Conservation (phyloP, 2,329 filamentous ascomycete species). For the Xylariaceae sp. region DNA sequence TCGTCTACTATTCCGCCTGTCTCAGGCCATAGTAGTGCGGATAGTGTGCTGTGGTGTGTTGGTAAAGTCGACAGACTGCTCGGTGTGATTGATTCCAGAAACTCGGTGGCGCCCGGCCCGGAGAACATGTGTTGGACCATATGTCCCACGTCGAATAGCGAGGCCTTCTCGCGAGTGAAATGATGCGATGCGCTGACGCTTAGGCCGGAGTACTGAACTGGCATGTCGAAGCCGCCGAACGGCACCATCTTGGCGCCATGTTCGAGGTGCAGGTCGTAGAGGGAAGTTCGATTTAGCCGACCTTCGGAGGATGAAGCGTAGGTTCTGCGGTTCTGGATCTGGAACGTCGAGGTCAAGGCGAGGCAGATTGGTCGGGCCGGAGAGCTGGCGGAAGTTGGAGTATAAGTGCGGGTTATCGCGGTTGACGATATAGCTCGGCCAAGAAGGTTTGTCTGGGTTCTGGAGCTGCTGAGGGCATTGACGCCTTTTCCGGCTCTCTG, state of each 20-base stretch:
- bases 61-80: slow-evolving; percentile 64
- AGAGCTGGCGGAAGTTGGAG: not conserved
- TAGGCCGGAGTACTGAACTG: slow-evolving; percentile 78
- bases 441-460: slow-evolving; percentile 1
- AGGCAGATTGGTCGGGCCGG: slow-evolving; percentile 2
- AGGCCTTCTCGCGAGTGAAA: slow-evolving; percentile 84
- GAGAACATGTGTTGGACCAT: slow-evolving; percentile 91
- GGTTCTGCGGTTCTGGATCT: slow-evolving; percentile 10
- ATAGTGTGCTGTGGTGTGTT: slow-evolving; percentile 73
- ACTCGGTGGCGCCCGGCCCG: slow-evolving; percentile 74
- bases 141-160: slow-evolving; percentile 93
- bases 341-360: not conserved
- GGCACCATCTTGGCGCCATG: slow-evolving; percentile 91
- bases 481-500: slow-evolving; percentile 21
- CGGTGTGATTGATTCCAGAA: slow-evolving; percentile 83
- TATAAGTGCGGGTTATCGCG: not conserved
- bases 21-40: slow-evolving; percentile 73
- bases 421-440: slow-evolving; percentile 14
- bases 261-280: slow-evolving; percentile 75
- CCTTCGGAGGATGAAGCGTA: slow-evolving; percentile 22
- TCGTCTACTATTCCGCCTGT: slow-evolving; percentile 95
- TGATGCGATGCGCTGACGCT: slow-evolving; percentile 81
- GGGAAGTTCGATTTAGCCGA: slow-evolving; percentile 60
- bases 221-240: slow-evolving; percentile 93
- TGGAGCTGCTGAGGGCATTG: slow-evolving; percentile 13